Conservation (phyloP, 257 asterid species). For the Petrea volubilis region DNA sequence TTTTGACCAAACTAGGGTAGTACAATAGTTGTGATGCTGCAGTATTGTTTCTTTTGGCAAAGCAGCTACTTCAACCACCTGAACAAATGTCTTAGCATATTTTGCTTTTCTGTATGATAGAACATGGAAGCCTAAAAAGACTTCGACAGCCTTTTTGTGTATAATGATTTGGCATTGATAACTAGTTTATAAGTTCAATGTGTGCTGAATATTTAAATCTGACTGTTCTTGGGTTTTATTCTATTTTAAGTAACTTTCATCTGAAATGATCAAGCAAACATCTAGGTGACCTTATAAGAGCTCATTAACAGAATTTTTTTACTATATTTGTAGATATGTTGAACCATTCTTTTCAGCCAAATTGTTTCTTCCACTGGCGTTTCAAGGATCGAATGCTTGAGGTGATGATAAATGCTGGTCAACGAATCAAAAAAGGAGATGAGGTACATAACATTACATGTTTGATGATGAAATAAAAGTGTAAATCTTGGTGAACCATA, state of each 20-base stretch:
- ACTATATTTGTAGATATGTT: constrained; percentile 72
- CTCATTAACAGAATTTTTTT: constrained; percentile 19
- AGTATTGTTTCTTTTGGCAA: not conserved
- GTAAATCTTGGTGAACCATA: constrained; percentile 18
- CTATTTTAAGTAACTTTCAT: not conserved
- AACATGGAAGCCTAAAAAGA: constrained; percentile 12
- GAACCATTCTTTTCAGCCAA: constrained; percentile 92
- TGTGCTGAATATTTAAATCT: too few relatives aligned
- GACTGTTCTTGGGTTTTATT: too few relatives aligned
- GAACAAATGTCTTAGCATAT: not conserved
- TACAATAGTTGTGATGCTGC: not conserved
- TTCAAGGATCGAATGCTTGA: constrained; percentile 99
- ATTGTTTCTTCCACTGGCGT: constrained; percentile 98
- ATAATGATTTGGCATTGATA: too few relatives aligned
- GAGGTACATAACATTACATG: constrained; percentile 56
- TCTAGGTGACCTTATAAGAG: constrained; percentile 3
- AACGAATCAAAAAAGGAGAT: constrained; percentile 78
- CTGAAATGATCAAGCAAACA: constrained; percentile 16
- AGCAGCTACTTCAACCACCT: not conserved
- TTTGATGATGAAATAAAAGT: constrained; percentile 21
- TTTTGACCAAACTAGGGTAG: constrained; percentile 1
- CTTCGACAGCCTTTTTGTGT: constrained; percentile 3
- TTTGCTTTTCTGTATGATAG: constrained; percentile 8
- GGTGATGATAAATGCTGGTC: constrained; percentile 98
- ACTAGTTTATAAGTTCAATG: too few relatives aligned